phyloP scores from a whole-genome alignment of 345 rosid species.

The Bretschneidera sinensis region DNA sequence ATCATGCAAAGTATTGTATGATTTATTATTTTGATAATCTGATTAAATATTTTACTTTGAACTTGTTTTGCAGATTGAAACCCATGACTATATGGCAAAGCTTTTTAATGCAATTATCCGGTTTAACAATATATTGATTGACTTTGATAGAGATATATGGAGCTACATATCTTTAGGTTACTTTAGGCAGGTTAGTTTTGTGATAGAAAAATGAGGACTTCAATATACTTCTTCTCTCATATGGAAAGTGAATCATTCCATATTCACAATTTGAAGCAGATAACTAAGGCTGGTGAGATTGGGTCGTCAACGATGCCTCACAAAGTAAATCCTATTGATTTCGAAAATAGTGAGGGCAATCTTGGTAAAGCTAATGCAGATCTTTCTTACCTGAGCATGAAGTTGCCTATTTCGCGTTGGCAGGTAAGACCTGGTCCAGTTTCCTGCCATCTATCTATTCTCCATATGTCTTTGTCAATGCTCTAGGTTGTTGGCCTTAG shows the following conservation, averaged over 20 bases:
- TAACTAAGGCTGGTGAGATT: conserved; percentile 83
- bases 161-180: conserved; percentile 79
- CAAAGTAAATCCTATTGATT: conserved; percentile 93
- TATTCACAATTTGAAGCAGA: conserved; percentile 41
- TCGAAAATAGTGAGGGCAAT: conserved; percentile 96
- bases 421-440: conserved; percentile 49
- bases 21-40: neutral
- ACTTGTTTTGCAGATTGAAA: conserved; percentile 57
- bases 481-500: no score
- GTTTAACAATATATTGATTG: conserved; percentile 62
- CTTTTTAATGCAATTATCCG: conserved; percentile 53
- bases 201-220: neutral
- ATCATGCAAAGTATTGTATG: neutral
- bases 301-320: conserved; percentile 98
- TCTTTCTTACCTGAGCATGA: conserved; percentile 59
- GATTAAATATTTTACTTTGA: neutral
- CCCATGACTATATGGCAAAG: conserved; percentile 82
- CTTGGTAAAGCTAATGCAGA: conserved; percentile 88
- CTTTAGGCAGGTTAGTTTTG: conserved; percentile 70
- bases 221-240: neutral
- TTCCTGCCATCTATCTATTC: neutral
- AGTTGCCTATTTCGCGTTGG: conserved; percentile 89
- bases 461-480: no score
- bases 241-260: neutral
- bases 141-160: conserved; percentile 86